Percentiles rank a stretch among this genome's conserved stretches.
Evolutionary conservation across 176 grass and related monocot species (phyloP).

Genomic region (Hsuehochloa calcarea): DNA sequence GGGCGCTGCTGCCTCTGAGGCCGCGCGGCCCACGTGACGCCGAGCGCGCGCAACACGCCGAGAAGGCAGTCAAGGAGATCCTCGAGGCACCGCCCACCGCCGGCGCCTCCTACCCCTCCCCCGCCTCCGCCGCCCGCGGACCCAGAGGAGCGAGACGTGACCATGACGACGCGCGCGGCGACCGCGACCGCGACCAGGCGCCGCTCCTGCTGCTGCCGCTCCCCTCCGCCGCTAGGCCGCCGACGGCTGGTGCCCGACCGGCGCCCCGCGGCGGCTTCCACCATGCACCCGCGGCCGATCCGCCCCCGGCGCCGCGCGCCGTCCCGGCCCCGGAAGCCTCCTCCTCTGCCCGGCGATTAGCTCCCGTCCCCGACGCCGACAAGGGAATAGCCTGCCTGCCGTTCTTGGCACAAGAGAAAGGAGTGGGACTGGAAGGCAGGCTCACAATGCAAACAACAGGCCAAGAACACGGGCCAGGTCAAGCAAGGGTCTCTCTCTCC

Average conservation of each 20-base stretch:
- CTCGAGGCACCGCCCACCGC: constrained; percentile 23
- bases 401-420: neutral
- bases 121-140: neutral
- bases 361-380: neutral
- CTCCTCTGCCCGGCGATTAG: neutral
- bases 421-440: neutral
- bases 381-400: neutral
- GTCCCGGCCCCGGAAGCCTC: neutral
- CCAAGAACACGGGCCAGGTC: constrained; percentile 13
- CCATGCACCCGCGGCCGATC: constrained; percentile 47
- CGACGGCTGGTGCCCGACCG: constrained; percentile 55
- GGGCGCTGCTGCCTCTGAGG: constrained; percentile 38
- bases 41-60: constrained; percentile 52
- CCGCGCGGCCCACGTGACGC: constrained; percentile 47
- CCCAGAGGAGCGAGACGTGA: neutral
- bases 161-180: constrained; percentile 38
- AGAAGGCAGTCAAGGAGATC: constrained; percentile 57
- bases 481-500: neutral
- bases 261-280: constrained; percentile 57
- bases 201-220: constrained; percentile 28
- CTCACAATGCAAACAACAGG: neutral
- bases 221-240: constrained; percentile 52
- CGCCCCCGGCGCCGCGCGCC: constrained; percentile 23
- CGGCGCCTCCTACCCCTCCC: neutral
- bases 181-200: constrained; percentile 36